Base-by-base conservation (phyloP, 305 asterid genomes). In the Fraxinus xanthoxyloides region DNA sequence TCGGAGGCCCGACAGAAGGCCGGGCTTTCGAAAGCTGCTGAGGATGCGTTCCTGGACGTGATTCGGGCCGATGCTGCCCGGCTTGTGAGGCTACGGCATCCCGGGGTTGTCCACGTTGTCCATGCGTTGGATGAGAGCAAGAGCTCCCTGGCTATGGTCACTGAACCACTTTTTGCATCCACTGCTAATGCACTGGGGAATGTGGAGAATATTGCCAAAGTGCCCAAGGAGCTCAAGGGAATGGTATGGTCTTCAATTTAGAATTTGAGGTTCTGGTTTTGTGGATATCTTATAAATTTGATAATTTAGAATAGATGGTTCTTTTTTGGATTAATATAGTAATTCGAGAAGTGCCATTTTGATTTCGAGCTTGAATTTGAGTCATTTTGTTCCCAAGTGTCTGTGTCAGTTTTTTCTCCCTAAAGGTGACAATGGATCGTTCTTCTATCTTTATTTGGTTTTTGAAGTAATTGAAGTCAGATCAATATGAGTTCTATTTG, bases 41-140 rank as follows among this genome's bases (percentile, higher is more conserved):
- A 96, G 82, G 99, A 96, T 82, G 90, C 97, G 30, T 96, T 96
- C 86, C 67, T 92, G 78, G 98, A 96, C 35, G 85, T 96, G 67
- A 79, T 96, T 84, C 89, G 98, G 80, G 98, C 98, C 0, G 99
- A 96, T 86, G 98, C 99, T 15, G 75, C 94, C 28, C 88, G 97
- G 31, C 87, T 96, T 70, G 98, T 96, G 24, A 86, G 99, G 91
- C 88, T 96, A 90, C 91, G 99, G 88, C 99, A 96, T 86, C 99
- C 99, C 26, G 99, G 99, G 30, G 98, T 97, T 65, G 98, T 97
- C 46, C 99, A 94, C 85, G 98, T 96, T 76, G 97, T 96, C 59
- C 97, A 93, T 79, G 98, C 95, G 30, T 87, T 96, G 75, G 99
- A 96, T 85, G 98, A 96, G 95, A 94, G 95, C 84, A 94, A 96